Base-by-base conservation (phyloP, 2,329 filamentous ascomycete species). In the Periconia macrospinosa region DNA sequence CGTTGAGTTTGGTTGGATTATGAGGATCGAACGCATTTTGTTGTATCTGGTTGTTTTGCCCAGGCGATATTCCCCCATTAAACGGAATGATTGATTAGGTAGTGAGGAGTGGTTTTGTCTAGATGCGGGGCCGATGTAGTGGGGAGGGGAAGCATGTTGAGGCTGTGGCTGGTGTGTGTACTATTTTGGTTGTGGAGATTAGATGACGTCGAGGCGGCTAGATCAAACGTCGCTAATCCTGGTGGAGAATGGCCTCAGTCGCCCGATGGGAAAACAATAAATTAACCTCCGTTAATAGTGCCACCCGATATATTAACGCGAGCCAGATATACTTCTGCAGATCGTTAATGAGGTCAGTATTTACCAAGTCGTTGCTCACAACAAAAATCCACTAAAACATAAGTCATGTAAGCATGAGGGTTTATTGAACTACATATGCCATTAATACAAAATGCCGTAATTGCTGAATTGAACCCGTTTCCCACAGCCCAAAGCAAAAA, bases 1-100 rank as follows among this genome's bases (percentile, higher is more conserved):
- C 1, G 87, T 91, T 2, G 88, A 91, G 75, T 94, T 94, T 33
- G 90, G 90, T 67, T 94, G 93, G 63, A 93, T 81, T 56, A 93
- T 78, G 41, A 93, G 80, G 57, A 92, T 85, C 2, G 75, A 75
- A 46, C 71, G 68, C 70, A 73, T 73, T 52, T 60, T 74, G 62
- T 40, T 60, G 53, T 67, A 60, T 57, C 54, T 62, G 41, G 56
- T 27, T 43, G 52, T 60, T 37, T 20, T 33, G 33, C 56, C 56
- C 54, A 54, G 49, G n/a, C 54, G 56, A 33, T 68, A 67, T 55
- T 70, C 62, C 45, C 65, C 68, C 63, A 65, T 68, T 48, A 54
- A 37, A 37, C 15, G 23, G 15, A 37, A 48, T 9, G 41, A 13
- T 17, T 27, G 35, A 19, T 27, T 30, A 14, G 40, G 11, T 45